Conservation (phyloP, 345 rosid species). For the Odontarrhena argentea region DNA sequence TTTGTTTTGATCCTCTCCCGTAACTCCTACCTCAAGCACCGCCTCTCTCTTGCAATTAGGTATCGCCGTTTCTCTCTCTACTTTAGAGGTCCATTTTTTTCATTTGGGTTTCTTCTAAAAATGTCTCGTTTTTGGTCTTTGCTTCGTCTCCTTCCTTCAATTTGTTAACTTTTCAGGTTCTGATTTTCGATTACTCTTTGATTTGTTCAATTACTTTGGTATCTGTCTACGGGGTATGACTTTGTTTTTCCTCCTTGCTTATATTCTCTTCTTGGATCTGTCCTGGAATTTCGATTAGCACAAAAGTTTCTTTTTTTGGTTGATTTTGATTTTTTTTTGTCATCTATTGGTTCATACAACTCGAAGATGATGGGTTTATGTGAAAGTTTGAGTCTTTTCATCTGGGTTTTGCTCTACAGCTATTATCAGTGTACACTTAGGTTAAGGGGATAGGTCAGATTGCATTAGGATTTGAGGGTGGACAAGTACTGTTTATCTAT, state of each 20-base stretch:
- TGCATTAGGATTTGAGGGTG: background rate
- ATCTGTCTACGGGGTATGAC: constrained; percentile 1
- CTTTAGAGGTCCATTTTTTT: background rate
- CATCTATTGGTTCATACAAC: background rate
- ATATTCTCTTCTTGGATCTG: background rate
- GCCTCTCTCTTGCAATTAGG: constrained; percentile 24
- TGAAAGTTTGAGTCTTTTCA: constrained; percentile 3
- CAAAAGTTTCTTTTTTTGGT: background rate
- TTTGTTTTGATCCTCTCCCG: constrained; percentile 26
- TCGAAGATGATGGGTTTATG: constrained; percentile 8
- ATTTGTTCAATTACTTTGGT: constrained; percentile 6
- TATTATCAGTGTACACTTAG: background rate
- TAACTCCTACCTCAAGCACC: constrained; percentile 8
- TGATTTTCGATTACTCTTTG: constrained; percentile 5
- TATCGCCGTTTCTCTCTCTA: constrained; percentile 5
- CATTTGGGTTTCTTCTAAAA: constrained; percentile 27
- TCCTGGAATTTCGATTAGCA: background rate
- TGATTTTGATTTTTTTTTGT: constrained; percentile 10
- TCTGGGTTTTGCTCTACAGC: background rate
- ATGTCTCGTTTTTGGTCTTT: constrained; percentile 9
- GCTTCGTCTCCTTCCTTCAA: background rate
- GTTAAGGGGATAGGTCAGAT: background rate
- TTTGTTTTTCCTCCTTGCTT: constrained; percentile 7
- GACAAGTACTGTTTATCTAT: background rate
- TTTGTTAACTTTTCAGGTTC: constrained; percentile 14